Base-by-base conservation (phyloP, 1,284 basidiomycete genomes). In the Boletus nobilissimus region DNA sequence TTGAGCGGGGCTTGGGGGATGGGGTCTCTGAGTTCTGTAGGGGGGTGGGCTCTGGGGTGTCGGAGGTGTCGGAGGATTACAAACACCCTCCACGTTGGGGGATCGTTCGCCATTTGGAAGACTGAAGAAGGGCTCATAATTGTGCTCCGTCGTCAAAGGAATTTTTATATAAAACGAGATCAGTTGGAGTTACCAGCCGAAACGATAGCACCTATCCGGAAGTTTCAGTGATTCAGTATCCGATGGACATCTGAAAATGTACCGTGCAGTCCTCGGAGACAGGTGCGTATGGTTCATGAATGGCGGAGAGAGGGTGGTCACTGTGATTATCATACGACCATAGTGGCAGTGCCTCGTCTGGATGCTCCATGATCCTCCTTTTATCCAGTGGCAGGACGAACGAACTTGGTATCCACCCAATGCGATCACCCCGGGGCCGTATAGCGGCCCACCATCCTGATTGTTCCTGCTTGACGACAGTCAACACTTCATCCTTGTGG, bases 371-470 rank as follows among this genome's bases (percentile, higher is more conserved):
- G 18, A 74, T 39, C 66, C 63, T 70, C 48, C 57, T 65, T 24
- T 66, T 40, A 65, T 78, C 74, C 51, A 93, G 82, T 22, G 87
- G 86, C 69, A 83, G 84, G 7, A 93, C 90, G 81, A 90, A 93
- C 2, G 90, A 90, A 77, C 89, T 87, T 19, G 94, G 94, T 79
- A 95, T 91, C 94, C 94, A 95, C 70, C 94, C 94, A 63, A 94
- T 88, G 54, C 85, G 84, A 72, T 89, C 86, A 19, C 87, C 88
- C 63, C 89, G 89, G 18, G 86, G 86, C n/a, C 90, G 88, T 84
- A 93, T 89, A 43, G 94, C 94, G 40, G 93, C 94, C 93, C 94
- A 95, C 94, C 94, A 95, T 14, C 94, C 94, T 9, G 91, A 90
- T n/a, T 89, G 88, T 84, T 95, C 93, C 83, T 89, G 88, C 84